Conservation (phyloP, 768 basidiomycete species). For the Rhodocollybia butyracea region DNA sequence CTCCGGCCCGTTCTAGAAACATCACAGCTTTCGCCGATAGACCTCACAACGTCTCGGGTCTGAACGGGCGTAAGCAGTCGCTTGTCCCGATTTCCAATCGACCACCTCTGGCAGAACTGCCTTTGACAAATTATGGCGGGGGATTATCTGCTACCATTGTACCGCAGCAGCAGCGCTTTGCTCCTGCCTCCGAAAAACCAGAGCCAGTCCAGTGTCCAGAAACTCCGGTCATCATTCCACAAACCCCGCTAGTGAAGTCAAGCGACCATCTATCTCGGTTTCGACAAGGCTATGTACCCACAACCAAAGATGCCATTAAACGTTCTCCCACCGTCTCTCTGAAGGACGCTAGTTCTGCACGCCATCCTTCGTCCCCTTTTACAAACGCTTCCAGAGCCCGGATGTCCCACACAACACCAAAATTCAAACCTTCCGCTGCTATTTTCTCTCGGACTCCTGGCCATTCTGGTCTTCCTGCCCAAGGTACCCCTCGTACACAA, state of each 20-base stretch:
- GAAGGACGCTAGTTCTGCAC: background rate
- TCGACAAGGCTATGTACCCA: background rate
- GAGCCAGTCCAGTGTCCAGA: background rate
- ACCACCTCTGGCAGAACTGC: slow-evolving; percentile 2
- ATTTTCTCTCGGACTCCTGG: background rate
- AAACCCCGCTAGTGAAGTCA: background rate
- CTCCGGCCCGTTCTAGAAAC: background rate
- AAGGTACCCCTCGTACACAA: background rate
- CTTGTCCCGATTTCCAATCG: background rate
- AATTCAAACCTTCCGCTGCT: background rate
- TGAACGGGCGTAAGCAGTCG: background rate
- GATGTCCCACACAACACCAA: background rate
- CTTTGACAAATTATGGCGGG: background rate
- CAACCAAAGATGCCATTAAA: background rate
- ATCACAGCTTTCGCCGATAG: background rate
- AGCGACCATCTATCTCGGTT: background rate
- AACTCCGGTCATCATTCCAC: background rate
- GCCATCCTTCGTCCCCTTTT: background rate
- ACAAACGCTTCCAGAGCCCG: background rate
- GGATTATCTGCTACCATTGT: background rate
- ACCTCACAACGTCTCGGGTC: background rate
- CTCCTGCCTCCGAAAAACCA: background rate
- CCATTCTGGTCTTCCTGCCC: background rate
- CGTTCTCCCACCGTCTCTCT: slow-evolving; percentile 4
- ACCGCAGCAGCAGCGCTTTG: background rate